Conservation (phyloP, 179 eudicot species). For the Silene vulgaris region DNA sequence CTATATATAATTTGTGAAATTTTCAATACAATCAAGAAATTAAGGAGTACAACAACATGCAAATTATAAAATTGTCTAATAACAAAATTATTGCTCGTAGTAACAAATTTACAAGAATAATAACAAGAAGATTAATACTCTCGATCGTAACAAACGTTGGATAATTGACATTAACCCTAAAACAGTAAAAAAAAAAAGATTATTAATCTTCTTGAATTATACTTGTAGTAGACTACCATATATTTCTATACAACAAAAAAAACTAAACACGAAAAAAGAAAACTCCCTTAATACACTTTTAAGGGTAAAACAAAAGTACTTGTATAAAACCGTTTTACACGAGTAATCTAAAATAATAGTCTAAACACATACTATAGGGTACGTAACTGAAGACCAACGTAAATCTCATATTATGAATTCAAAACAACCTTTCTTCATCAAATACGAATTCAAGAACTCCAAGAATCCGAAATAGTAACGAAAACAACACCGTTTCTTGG, state of each 20-base stretch:
- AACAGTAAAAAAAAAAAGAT: not conserved
- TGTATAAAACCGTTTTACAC: not conserved
- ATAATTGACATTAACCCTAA: not conserved
- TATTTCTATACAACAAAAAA: not conserved
- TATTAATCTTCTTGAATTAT: not conserved
- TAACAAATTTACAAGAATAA: too few species aligned
- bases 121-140: too few species aligned
- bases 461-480: not conserved
- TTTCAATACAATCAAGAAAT: too few species aligned
- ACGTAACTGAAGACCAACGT: not conserved
- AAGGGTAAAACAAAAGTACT: not conserved
- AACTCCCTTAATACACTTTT: too few species aligned
- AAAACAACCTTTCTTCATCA: constrained; percentile 17
- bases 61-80: too few species aligned
- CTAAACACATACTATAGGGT: not conserved
- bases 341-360: not conserved
- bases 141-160: not conserved
- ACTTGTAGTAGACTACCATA: not conserved
- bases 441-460: constrained; percentile 17
- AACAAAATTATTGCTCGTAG: not conserved
- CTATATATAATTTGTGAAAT: too few species aligned
- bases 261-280: not conserved
- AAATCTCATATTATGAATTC: not conserved
- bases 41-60: too few species aligned
- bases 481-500: not conserved